Conservation (phyloP, 108 stramenopile genomes). For the Skeletonema costatum region DNA sequence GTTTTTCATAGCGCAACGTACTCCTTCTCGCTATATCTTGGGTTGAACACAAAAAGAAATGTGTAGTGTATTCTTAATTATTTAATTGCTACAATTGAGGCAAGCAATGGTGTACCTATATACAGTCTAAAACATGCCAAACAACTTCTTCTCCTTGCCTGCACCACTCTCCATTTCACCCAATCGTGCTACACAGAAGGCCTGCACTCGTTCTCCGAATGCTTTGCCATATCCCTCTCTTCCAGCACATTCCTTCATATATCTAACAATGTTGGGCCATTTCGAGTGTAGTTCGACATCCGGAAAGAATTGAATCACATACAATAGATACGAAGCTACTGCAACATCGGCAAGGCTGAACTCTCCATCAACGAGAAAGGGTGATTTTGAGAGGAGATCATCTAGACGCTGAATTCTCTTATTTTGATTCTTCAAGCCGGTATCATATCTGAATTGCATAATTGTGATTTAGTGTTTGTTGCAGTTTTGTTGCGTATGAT, state of each 20-base stretch:
- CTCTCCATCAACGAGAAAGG: conserved; percentile 58
- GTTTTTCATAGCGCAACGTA: no score
- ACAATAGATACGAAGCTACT: conserved; percentile 81
- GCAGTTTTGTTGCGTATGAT: not conserved
- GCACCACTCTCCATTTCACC: conserved; percentile 42
- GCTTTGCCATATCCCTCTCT: conserved; percentile 75
- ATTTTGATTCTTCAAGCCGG: conserved; percentile 73
- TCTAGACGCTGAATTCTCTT: conserved; percentile 68
- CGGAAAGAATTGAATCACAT: conserved; percentile 88
- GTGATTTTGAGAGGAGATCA: conserved; percentile 50
- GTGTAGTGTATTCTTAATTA: not conserved
- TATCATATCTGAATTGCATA: conserved; percentile 54
- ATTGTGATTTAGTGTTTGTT: not conserved
- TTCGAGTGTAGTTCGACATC: conserved; percentile 54
- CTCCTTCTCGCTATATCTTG: no score
- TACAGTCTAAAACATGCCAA: conserved; percentile 74
- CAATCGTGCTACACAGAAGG: conserved; percentile 51
- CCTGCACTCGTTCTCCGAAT: conserved; percentile 71
- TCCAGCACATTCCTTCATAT: conserved; percentile 79
- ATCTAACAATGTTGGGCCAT: conserved; percentile 78
- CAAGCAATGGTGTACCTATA: not conserved
- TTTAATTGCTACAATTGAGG: not conserved
- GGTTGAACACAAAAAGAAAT: no score
- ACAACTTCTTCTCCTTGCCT: conserved; percentile 55
- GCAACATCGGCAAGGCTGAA: conserved; percentile 88